phyloP scores from a whole-genome alignment of 768 basidiomycete genomes.

The Paxillus ammoniavirescens region DNA sequence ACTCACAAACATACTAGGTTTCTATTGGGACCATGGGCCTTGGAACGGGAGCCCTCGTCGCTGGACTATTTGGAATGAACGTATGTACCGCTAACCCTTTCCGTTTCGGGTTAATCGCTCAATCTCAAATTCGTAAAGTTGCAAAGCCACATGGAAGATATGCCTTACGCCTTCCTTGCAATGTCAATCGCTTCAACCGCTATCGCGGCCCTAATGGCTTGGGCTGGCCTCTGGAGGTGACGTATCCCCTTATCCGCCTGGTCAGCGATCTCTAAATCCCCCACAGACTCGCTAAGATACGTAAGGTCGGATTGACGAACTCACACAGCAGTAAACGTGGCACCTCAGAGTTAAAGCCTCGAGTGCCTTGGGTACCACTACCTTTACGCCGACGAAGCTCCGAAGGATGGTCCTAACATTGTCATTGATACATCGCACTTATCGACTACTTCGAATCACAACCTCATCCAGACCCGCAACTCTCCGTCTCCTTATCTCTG shows the following conservation, averaged over 20 bases:
- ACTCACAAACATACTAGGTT: slow-evolving; percentile 44
- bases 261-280: slow-evolving; percentile 7
- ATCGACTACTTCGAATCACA: background rate
- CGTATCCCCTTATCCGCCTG: slow-evolving; percentile 11
- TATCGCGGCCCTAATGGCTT: slow-evolving; percentile 60
- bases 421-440: slow-evolving; percentile 1
- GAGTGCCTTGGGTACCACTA: slow-evolving; percentile 35
- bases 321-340: slow-evolving; percentile 17
- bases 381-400: slow-evolving; percentile 39
- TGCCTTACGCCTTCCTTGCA: slow-evolving; percentile 70
- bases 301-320: slow-evolving; percentile 43
- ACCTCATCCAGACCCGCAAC: background rate
- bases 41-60: slow-evolving; percentile 84
- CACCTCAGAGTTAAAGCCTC: slow-evolving; percentile 12
- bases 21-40: slow-evolving; percentile 95
- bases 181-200: slow-evolving; percentile 60
- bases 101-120: slow-evolving; percentile 22
- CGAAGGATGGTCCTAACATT: slow-evolving; percentile 40
- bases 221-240: slow-evolving; percentile 63
- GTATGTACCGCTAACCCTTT: slow-evolving; percentile 46
- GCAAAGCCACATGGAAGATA: slow-evolving; percentile 67
- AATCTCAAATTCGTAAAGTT: slow-evolving; percentile 47
- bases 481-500: slow-evolving; percentile 6
- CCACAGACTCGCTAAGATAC: slow-evolving; percentile 43
- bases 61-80: slow-evolving; percentile 96